A percentile compares a stretch with the other conserved stretches of the same genome.
Conservation (phyloP, 2,329 filamentous ascomycete species). For the Alternaria brassicae region DNA sequence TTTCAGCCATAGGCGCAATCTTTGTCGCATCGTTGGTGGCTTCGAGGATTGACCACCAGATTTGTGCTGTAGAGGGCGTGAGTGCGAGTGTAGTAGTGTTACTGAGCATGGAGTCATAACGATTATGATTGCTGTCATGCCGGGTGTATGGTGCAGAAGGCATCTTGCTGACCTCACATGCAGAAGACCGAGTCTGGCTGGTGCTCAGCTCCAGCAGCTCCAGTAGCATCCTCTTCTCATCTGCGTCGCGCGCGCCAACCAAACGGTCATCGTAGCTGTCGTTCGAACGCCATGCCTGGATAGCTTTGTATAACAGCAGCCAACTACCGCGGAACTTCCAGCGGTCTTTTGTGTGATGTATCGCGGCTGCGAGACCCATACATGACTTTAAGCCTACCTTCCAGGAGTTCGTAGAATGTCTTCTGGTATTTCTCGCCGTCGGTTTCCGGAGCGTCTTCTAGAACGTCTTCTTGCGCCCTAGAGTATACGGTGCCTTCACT, state of each 20-base stretch:
- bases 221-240: slow-evolving; percentile 17
- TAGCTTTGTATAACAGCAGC: slow-evolving; percentile 24
- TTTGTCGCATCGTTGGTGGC: slow-evolving; percentile 19
- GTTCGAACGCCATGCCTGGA: slow-evolving; percentile 25
- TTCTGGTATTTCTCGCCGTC: not conserved
- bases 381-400: slow-evolving; percentile 13
- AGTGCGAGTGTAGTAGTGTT: not conserved
- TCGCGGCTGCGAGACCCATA: slow-evolving; percentile 16
- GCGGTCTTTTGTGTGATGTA: slow-evolving; percentile 17
- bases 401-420: slow-evolving; percentile 20
- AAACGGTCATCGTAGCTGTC: slow-evolving; percentile 19
- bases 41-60: slow-evolving; percentile 28
- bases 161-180: slow-evolving; percentile 10
- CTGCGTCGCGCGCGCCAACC: not conserved
- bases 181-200: not conserved
- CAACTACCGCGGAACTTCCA: slow-evolving; percentile 30
- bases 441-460: not conserved
- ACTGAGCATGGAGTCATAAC: slow-evolving; percentile 19
- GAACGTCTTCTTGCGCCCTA: not conserved
- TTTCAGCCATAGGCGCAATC: slow-evolving; percentile 16
- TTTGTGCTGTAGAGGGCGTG: not conserved
- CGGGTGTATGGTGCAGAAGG: slow-evolving; percentile 3
- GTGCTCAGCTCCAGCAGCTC: slow-evolving; percentile 12
- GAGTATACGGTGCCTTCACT: not conserved
- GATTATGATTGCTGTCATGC: not conserved